These are phyloP conservation scores for Ophiostoma sp. DNA, from an alignment of 2,329 filamentous ascomycete genomes.

Conservation along the genomic window DNA sequence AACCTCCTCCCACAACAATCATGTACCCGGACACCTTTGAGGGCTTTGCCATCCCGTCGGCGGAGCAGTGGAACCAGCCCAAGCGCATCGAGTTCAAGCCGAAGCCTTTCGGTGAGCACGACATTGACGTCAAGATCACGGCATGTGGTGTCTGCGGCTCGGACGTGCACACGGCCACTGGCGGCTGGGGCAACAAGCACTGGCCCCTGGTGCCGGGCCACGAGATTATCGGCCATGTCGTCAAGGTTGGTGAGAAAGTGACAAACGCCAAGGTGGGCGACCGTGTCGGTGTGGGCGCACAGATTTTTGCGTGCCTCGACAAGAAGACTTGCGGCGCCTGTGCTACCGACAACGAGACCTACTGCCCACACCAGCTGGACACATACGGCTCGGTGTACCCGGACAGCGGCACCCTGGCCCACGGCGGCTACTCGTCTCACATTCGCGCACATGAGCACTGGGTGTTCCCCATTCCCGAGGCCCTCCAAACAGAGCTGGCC, in stretches of 20 bases:
- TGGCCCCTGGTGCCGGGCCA: slow-evolving; percentile 69
- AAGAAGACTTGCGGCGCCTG: slow-evolving; percentile 56
- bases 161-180: slow-evolving; percentile 69
- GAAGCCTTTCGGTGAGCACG: slow-evolving; percentile 83
- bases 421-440: slow-evolving; percentile 54
- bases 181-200: slow-evolving; percentile 65
- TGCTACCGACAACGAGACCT: slow-evolving; percentile 66
- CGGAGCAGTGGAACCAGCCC: slow-evolving; percentile 58
- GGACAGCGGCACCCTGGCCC: slow-evolving; percentile 54
- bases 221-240: slow-evolving; percentile 68
- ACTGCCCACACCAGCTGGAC: slow-evolving; percentile 60
- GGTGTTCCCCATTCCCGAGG: slow-evolving; percentile 74
- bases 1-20: slow-evolving; percentile 16
- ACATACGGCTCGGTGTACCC: slow-evolving; percentile 60
- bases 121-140: slow-evolving; percentile 85
- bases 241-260: slow-evolving; percentile 67
- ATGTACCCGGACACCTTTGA: slow-evolving; percentile 62
- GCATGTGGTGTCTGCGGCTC: slow-evolving; percentile 75
- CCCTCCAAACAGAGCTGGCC: slow-evolving; percentile 59
- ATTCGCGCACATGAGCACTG: slow-evolving; percentile 67
- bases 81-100: slow-evolving; percentile 75
- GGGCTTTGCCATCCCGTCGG: slow-evolving; percentile 59
- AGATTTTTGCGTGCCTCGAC: slow-evolving; percentile 63
- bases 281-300: slow-evolving; percentile 67
- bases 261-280: slow-evolving; percentile 60